A percentile compares a stretch with the other conserved stretches of the same genome.
Conservation (phyloP, 768 basidiomycete genomes). For the Chalciporus chontae region DNA sequence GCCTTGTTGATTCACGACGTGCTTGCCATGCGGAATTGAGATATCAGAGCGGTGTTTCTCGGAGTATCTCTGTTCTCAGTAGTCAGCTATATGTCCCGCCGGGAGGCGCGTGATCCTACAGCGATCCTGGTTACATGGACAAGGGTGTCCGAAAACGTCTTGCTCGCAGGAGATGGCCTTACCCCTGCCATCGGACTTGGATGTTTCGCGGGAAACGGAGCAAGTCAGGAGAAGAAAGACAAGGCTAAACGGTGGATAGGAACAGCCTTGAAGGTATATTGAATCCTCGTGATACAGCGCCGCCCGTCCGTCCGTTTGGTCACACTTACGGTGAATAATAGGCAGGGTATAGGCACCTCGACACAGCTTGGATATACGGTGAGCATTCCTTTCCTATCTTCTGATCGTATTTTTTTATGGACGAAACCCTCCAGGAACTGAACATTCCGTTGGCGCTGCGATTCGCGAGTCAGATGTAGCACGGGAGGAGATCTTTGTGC, state of each 20-base stretch:
- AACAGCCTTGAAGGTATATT: not conserved
- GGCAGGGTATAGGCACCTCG: not conserved
- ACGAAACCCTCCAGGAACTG: conserved; percentile 34
- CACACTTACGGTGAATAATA: not conserved
- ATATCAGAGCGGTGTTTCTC: too few relatives aligned
- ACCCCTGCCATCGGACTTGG: conserved; percentile 37
- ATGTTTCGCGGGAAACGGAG: conserved; percentile 4
- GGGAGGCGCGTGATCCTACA: too few relatives aligned
- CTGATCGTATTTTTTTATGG: not conserved
- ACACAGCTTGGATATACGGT: not conserved
- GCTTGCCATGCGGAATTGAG: too few relatives aligned
- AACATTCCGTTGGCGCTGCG: conserved; percentile 43
- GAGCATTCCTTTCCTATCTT: not conserved
- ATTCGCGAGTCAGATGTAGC: conserved; percentile 43
- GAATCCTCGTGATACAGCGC: not conserved
- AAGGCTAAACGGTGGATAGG: conserved; percentile 8
- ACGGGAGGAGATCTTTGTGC: conserved; percentile 42
- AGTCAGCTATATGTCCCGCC: not conserved
- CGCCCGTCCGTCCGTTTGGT: not conserved
- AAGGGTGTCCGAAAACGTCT: not conserved
- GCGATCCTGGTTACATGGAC: not conserved
- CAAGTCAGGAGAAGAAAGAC: conserved; percentile 1
- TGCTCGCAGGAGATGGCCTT: too few relatives aligned
- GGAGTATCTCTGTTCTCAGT: too few relatives aligned
- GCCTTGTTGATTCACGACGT: too few relatives aligned